phyloP scores from a whole-genome alignment of 2,329 filamentous ascomycete species.

The Pestalotiopsis sp. region DNA sequence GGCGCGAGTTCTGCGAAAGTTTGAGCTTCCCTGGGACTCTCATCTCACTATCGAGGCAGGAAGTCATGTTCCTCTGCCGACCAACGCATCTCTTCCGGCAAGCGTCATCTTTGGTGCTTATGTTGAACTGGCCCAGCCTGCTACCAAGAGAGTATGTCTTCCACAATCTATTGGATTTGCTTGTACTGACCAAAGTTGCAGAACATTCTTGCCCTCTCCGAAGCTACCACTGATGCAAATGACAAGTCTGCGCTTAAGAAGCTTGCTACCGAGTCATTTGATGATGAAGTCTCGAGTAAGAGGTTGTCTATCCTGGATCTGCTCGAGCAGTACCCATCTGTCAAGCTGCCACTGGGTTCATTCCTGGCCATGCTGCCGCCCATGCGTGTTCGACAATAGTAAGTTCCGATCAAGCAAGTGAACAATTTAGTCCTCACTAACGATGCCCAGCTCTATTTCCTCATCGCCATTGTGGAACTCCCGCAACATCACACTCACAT shows the following conservation, averaged over 20 bases:
- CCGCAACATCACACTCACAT: conserved; percentile 54
- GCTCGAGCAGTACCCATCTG: conserved; percentile 36
- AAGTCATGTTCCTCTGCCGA: conserved; percentile 43
- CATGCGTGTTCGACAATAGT: conserved; percentile 63
- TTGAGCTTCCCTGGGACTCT: conserved; percentile 62
- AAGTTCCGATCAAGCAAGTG: background rate
- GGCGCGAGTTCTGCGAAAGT: conserved; percentile 56
- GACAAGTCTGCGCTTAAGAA: conserved; percentile 43
- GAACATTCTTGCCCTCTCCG: conserved; percentile 50
- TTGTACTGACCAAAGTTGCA: conserved; percentile 9
- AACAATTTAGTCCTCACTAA: background rate
- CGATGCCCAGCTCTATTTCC: conserved; percentile 46
- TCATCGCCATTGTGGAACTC: conserved; percentile 51
- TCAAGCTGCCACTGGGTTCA: conserved; percentile 36
- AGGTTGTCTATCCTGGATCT: conserved; percentile 26
- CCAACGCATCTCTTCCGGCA: conserved; percentile 51
- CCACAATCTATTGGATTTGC: background rate
- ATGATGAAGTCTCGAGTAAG: conserved; percentile 28
- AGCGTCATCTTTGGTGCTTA: conserved; percentile 58
- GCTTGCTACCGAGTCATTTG: conserved; percentile 33
- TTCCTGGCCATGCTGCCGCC: conserved; percentile 63
- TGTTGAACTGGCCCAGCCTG: conserved; percentile 62
- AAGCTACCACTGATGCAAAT: conserved; percentile 45
- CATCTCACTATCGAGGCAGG: conserved; percentile 50
- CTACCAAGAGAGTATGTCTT: conserved; percentile 49